Percentiles rank a stretch among this genome's conserved stretches.
Evolutionary conservation across 352 stramenopile genomes (phyloP).

Genomic region (Phytophthora rubi): DNA sequence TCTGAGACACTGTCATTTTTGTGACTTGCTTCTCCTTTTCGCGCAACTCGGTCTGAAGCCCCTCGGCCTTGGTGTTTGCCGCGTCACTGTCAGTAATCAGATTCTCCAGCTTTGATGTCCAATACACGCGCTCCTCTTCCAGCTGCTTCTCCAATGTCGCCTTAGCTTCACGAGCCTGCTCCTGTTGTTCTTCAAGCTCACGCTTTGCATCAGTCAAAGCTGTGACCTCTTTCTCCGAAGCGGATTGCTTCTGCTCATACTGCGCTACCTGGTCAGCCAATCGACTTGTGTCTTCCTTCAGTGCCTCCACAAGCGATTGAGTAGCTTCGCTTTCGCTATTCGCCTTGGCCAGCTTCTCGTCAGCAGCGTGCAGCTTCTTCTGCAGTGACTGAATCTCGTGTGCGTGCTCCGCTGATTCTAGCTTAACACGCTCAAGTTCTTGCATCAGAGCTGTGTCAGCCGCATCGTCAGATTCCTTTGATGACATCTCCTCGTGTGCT

Average conservation of each 20-base stretch:
- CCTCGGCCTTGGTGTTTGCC: constrained; percentile 45
- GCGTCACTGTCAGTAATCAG: constrained; percentile 67
- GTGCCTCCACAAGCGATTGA: constrained; percentile 34
- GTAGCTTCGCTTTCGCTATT: constrained; percentile 29
- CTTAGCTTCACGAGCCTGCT: constrained; percentile 28
- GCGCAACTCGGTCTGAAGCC: constrained; percentile 44
- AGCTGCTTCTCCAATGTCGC: constrained; percentile 44
- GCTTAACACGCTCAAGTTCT: constrained; percentile 70
- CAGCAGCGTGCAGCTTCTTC: constrained; percentile 37
- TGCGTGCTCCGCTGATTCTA: constrained; percentile 52
- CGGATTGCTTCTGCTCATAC: constrained; percentile 34
- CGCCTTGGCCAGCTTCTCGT: constrained; percentile 31
- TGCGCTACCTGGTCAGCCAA: constrained; percentile 41
- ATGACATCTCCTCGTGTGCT: constrained; percentile 12
- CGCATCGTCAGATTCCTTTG: constrained; percentile 16
- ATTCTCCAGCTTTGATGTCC: constrained; percentile 69
- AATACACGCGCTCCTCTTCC: constrained; percentile 72
- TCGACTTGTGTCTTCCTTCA: constrained; percentile 44
- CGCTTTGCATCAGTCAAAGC: constrained; percentile 29
- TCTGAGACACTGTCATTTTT: constrained; percentile 69
- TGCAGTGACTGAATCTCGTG: constrained; percentile 55
- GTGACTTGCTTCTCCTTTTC: constrained; percentile 78
- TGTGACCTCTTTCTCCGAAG: constrained; percentile 32
- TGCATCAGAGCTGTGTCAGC: constrained; percentile 46
- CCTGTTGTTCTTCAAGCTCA: constrained; percentile 40